Percentiles rank a stretch among this genome's conserved stretches.
Conservation (phyloP, 768 basidiomycete species). For the Holtermannia corniformis region DNA sequence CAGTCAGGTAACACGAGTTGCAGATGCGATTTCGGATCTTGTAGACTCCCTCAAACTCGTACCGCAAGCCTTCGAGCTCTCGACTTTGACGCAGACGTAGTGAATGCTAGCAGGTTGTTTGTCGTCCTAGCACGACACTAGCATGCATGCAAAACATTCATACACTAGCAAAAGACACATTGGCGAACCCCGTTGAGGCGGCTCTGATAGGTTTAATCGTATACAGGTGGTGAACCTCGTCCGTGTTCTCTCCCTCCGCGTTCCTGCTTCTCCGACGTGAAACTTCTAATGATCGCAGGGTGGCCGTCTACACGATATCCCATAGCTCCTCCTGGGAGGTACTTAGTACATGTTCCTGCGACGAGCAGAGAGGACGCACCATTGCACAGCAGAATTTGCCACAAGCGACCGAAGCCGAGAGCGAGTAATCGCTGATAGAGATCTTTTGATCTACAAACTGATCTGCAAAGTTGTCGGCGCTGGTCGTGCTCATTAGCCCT, state of each 20-base stretch:
- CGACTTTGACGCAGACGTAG: too few species aligned
- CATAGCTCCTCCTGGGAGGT: slow-evolving; percentile 89
- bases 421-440: slow-evolving; percentile 82
- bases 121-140: too few species aligned
- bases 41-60: too few species aligned
- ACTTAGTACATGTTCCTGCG: slow-evolving; percentile 27
- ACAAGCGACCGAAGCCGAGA: slow-evolving; percentile 84
- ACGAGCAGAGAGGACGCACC: slow-evolving; percentile 15
- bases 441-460: slow-evolving; percentile 91
- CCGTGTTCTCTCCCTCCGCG: neutral
- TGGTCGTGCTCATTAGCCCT: slow-evolving; percentile 4
- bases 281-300: too few species aligned
- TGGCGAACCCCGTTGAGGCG: neutral
- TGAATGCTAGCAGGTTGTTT: too few species aligned
- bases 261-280: too few species aligned
- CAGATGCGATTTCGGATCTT: too few species aligned
- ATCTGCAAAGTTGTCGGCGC: slow-evolving; percentile 91
- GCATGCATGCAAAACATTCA: neutral
- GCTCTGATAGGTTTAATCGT: neutral
- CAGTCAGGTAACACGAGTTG: too few species aligned
- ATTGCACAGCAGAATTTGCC: slow-evolving; percentile 65
- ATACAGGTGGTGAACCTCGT: neutral
- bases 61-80: too few species aligned
- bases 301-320: slow-evolving; percentile 66
- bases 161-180: neutral